Percentiles rank a stretch among this genome's conserved stretches.
phyloP scores from a whole-genome alignment of 2,329 filamentous ascomycete species.

The Westerdykella ornata region DNA sequence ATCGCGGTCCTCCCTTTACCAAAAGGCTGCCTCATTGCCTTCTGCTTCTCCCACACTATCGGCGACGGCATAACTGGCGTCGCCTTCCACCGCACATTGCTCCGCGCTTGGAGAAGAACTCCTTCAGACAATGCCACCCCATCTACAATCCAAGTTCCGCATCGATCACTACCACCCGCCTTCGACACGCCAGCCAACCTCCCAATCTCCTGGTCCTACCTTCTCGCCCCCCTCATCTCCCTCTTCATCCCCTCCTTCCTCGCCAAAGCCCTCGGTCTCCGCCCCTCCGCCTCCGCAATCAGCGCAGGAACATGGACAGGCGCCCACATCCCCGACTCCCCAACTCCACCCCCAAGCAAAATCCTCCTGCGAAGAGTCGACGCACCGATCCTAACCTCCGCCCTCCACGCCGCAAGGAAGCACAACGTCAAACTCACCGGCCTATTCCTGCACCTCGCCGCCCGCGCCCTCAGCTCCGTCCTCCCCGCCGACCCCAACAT shows the following conservation, averaged over 20 bases:
- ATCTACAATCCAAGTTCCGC: slow-evolving; percentile 8
- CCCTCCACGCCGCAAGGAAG: slow-evolving; percentile 25
- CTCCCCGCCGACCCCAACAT: slow-evolving; percentile 14
- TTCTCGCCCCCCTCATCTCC: slow-evolving; percentile 38
- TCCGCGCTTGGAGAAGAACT: slow-evolving; percentile 21
- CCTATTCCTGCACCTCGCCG: slow-evolving; percentile 37
- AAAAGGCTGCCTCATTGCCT: slow-evolving; percentile 29
- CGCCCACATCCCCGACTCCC: no score
- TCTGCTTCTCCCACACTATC: slow-evolving; percentile 41
- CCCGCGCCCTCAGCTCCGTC: slow-evolving; percentile 33
- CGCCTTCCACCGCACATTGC: slow-evolving; percentile 41
- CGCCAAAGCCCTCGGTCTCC: slow-evolving; percentile 28
- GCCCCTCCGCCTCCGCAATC: slow-evolving; percentile 16
- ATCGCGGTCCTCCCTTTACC: slow-evolving; percentile 35
- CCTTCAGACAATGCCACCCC: neutral
- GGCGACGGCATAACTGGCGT: slow-evolving; percentile 42
- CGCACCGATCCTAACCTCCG: slow-evolving; percentile 16
- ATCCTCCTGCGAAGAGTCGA: slow-evolving; percentile 30
- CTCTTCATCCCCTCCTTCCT: slow-evolving; percentile 36
- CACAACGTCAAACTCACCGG: slow-evolving; percentile 40
- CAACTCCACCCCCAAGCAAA: neutral
- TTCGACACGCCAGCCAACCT: slow-evolving; percentile 38
- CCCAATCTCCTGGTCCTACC: slow-evolving; percentile 42
- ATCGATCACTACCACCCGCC: slow-evolving; percentile 25
- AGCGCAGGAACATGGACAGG: slow-evolving; percentile 34